These are phyloP conservation scores for Fusarium sp. DNA, from an alignment of 2,329 filamentous ascomycete genomes.

Conservation along the genomic window DNA sequence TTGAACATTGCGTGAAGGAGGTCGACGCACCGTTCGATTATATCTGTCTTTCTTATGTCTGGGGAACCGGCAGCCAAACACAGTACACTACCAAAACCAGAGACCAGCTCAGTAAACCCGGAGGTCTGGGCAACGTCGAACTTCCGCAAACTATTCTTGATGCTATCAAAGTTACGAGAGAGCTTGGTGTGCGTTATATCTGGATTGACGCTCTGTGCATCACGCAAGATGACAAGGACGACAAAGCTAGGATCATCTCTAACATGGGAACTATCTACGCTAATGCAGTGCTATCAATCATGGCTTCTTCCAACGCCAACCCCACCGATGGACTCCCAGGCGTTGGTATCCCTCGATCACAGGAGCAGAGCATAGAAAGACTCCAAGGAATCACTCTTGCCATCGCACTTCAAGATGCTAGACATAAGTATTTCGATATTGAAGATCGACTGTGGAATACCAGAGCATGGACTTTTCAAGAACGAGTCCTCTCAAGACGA, in stretches of 20 bases:
- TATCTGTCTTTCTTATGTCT: conserved; percentile 19
- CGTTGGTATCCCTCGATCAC: neutral
- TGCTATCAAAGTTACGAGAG: conserved; percentile 1
- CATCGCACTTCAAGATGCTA: conserved; percentile 3
- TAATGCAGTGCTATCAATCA: conserved; percentile 11
- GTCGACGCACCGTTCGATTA: conserved; percentile 8
- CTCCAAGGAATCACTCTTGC: conserved; percentile 6
- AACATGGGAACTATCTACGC: conserved; percentile 21
- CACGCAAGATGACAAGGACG: conserved; percentile 10
- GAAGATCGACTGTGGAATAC: conserved; percentile 20
- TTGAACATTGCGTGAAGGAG: neutral
- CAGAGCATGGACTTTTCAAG: conserved; percentile 20
- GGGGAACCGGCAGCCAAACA: conserved; percentile 21
- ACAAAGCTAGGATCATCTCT: conserved; percentile 13
- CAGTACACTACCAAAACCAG: conserved; percentile 18
- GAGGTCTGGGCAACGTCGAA: neutral
- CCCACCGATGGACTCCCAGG: conserved; percentile 14
- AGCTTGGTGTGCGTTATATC: conserved; percentile 13
- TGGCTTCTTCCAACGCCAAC: conserved; percentile 18
- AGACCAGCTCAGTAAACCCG: neutral
- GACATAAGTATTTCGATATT: neutral
- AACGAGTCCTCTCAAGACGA: conserved; percentile 12
- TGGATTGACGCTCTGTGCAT: conserved; percentile 28
- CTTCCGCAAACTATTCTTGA: conserved; percentile 23
- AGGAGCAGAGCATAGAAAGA: neutral